Evolutionary conservation across 306 rosid genomes (phyloP).

Genomic region (Astragalus membranaceus): DNA sequence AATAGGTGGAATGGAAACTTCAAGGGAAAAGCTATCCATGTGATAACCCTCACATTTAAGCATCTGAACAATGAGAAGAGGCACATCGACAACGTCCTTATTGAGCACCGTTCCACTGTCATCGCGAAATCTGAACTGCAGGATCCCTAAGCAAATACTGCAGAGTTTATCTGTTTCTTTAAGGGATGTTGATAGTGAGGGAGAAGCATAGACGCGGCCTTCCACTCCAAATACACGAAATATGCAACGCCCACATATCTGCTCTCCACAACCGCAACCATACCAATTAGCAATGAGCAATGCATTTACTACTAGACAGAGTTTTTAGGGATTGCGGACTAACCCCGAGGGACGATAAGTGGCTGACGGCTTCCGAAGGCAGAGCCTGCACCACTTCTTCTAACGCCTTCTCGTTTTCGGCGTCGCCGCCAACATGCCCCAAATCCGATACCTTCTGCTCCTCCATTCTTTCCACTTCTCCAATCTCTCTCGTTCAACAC

Average conservation of each 20-base stretch:
- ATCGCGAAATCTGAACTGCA: conserved; percentile 53
- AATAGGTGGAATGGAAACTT: conserved; percentile 62
- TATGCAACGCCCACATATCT: conserved; percentile 77
- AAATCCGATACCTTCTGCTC: background rate
- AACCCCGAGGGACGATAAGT: conserved; percentile 49
- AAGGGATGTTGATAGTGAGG: conserved; percentile 20
- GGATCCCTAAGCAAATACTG: conserved; percentile 67
- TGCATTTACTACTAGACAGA: background rate
- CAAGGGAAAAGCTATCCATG: conserved; percentile 57
- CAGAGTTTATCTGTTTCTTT: conserved; percentile 23
- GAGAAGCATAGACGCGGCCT: conserved; percentile 29
- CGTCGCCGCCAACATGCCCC: background rate
- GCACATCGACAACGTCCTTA: conserved; percentile 33
- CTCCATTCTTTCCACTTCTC: background rate
- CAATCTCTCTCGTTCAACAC: background rate
- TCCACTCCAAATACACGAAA: conserved; percentile 53
- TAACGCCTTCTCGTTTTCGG: background rate
- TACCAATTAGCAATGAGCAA: background rate
- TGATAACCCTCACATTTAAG: conserved; percentile 48
- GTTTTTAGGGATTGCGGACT: too few relatives aligned
- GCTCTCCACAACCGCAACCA: background rate
- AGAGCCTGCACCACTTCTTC: conserved; percentile 27
- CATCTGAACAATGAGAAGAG: conserved; percentile 42
- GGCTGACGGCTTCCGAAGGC: conserved; percentile 45
- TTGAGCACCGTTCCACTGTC: conserved; percentile 9